Evolutionary conservation across 2,329 filamentous ascomycete genomes (phyloP).

Genomic region (Elsinoe perseae): DNA sequence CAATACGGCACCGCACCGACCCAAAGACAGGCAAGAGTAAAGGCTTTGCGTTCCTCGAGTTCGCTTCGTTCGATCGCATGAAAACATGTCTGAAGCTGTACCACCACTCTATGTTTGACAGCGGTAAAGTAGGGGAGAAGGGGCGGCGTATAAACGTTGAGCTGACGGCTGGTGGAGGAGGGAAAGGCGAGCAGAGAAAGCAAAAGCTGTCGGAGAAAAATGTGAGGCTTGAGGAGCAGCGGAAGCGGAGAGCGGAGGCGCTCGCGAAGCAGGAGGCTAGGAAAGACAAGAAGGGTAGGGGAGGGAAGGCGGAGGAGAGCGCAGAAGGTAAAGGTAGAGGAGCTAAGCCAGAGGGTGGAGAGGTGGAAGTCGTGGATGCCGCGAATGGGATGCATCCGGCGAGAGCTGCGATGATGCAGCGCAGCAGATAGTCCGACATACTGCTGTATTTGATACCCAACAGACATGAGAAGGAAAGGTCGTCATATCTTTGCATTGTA

Average conservation of each 20-base stretch:
- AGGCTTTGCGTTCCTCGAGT: constrained; percentile 84
- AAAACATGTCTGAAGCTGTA: constrained; percentile 85
- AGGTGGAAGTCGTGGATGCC: constrained; percentile 18
- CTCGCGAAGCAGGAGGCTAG: constrained; percentile 39
- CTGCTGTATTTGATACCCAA: constrained; percentile 6
- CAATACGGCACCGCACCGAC: constrained; percentile 66
- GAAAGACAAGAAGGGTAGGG: constrained; percentile 33
- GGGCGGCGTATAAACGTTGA: constrained; percentile 84
- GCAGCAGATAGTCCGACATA: background rate
- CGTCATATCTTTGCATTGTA: constrained; percentile 4
- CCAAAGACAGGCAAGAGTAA: constrained; percentile 58
- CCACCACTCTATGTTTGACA: constrained; percentile 73
- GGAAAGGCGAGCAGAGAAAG: constrained; percentile 64
- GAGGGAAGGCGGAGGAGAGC: constrained; percentile 26
- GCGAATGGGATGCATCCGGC: constrained; percentile 30
- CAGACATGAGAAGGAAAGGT: background rate
- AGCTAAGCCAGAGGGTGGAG: constrained; percentile 11
- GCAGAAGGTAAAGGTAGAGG: constrained; percentile 21
- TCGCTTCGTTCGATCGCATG: constrained; percentile 78
- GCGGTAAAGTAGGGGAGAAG: constrained; percentile 35
- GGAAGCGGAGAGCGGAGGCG: constrained; percentile 46
- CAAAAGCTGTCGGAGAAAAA: constrained; percentile 82
- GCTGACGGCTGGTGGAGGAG: constrained; percentile 78
- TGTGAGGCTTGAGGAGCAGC: constrained; percentile 66
- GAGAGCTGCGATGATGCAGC: constrained; percentile 24